These are phyloP conservation scores for Exophiala sideris DNA, from an alignment of 2,329 filamentous ascomycete species.

Conservation along the genomic window DNA sequence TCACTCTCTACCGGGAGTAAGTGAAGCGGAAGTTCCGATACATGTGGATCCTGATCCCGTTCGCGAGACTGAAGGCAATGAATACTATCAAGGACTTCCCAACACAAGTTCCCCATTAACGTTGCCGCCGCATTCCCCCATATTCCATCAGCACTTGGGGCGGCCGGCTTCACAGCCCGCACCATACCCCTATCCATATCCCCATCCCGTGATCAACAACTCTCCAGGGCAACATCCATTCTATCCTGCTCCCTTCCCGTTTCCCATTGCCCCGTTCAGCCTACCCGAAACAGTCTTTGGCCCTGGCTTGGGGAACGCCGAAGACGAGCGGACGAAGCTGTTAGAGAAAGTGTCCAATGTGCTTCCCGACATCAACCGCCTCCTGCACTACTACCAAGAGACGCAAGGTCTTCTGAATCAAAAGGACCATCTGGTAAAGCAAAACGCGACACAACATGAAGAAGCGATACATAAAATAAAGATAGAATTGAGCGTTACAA, in stretches of 20 bases:
- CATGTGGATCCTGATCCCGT: constrained; percentile 34
- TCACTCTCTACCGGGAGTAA: constrained; percentile 25
- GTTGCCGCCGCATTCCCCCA: constrained; percentile 21
- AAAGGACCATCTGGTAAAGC: constrained; percentile 49
- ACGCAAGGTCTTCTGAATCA: constrained; percentile 49
- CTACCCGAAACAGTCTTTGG: constrained; percentile 10
- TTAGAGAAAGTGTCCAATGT: constrained; percentile 43
- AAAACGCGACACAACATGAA: constrained; percentile 49
- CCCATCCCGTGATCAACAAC: constrained; percentile 8
- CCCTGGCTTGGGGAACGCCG: constrained; percentile 13
- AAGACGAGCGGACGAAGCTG: constrained; percentile 19
- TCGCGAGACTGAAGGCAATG: not conserved
- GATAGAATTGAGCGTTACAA: constrained; percentile 48
- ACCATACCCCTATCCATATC: constrained; percentile 16
- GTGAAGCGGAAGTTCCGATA: constrained; percentile 37
- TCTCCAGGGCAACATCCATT: constrained; percentile 11
- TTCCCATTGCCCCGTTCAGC: constrained; percentile 3
- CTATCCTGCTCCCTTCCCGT: constrained; percentile 12
- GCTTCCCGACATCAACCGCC: constrained; percentile 46
- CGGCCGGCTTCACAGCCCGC: constrained; percentile 19
- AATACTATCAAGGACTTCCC: constrained; percentile 1
- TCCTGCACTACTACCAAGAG: constrained; percentile 48
- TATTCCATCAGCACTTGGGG: constrained; percentile 13
- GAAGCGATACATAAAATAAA: constrained; percentile 47
- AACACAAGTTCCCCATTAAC: constrained; percentile 12